These are phyloP conservation scores for Leonotis leonurus DNA, from an alignment of 257 asterid genomes.

Conservation along the genomic window DNA sequence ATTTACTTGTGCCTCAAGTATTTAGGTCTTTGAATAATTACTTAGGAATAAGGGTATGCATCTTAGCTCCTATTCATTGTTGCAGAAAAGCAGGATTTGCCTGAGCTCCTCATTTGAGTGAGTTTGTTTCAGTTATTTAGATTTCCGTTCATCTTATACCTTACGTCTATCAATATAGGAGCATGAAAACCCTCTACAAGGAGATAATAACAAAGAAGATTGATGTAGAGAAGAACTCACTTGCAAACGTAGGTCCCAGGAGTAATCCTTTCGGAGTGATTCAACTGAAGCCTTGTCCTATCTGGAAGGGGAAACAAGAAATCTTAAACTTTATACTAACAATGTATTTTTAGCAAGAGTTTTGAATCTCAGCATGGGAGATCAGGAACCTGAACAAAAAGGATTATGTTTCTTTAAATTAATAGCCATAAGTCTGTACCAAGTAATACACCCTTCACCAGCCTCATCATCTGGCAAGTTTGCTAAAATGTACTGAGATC, in stretches of 20 bases:
- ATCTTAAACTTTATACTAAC: background rate
- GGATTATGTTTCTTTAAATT: background rate
- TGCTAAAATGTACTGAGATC: background rate
- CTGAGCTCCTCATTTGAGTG: no score
- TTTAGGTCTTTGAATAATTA: no score
- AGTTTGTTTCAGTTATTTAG: no score
- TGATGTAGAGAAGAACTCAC: slow-evolving; percentile 37
- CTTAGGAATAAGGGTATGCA: no score
- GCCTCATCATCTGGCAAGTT: background rate
- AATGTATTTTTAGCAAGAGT: background rate
- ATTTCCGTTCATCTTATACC: no score
- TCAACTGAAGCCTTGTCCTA: slow-evolving; percentile 66
- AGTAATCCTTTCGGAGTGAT: slow-evolving; percentile 71
- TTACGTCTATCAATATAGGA: no score
- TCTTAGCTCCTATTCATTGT: no score
- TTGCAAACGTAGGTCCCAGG: slow-evolving; percentile 59
- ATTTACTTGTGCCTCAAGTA: no score
- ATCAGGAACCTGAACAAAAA: background rate
- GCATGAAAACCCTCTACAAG: background rate
- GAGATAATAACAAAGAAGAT: background rate
- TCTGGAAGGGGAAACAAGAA: slow-evolving; percentile 39
- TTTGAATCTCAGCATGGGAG: background rate
- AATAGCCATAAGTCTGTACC: background rate
- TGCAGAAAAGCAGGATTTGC: no score
- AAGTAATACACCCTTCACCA: background rate